Evolutionary conservation across 163 green algal genomes (phyloP).

Genomic region (Trebouxiophyceae sp.): DNA sequence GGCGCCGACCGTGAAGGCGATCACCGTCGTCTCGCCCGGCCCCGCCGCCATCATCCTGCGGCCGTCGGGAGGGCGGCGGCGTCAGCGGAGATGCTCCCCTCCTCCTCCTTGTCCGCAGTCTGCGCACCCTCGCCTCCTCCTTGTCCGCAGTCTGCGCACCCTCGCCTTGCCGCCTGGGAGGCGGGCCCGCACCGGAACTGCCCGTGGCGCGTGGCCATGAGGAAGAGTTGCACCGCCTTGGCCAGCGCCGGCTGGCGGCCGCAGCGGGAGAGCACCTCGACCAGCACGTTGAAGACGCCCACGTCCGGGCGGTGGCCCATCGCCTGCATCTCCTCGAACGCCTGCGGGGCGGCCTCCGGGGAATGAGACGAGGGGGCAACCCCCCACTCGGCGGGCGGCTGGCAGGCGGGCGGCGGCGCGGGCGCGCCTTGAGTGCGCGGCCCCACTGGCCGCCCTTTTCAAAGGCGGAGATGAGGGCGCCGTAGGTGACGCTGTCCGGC

Average conservation of each 20-base stretch:
- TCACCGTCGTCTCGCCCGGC: slow-evolving; percentile 50
- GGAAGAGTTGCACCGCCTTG: slow-evolving; percentile 39
- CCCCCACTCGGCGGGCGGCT: neutral
- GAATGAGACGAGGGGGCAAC: neutral
- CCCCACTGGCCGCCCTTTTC: slow-evolving; percentile 67
- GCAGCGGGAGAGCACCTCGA: slow-evolving; percentile 60
- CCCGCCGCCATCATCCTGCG: slow-evolving; percentile 8
- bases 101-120: too few species aligned
- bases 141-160: too few species aligned
- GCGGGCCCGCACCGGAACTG: slow-evolving; percentile 34
- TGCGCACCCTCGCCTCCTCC: too few species aligned
- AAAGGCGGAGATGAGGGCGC: slow-evolving; percentile 58
- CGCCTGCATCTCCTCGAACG: slow-evolving; percentile 22
- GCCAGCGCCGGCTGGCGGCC: slow-evolving; percentile 49
- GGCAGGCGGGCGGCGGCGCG: slow-evolving; percentile 9
- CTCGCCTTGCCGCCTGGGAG: too few species aligned
- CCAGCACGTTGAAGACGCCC: slow-evolving; percentile 54
- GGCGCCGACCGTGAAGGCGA: slow-evolving; percentile 67
- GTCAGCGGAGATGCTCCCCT: too few species aligned
- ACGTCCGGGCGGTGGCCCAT: slow-evolving; percentile 57
- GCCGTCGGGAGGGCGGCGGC: too few species aligned
- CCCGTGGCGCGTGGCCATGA: slow-evolving; percentile 29
- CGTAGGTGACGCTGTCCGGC: slow-evolving; percentile 74
- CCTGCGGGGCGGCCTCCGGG: slow-evolving; percentile 5
- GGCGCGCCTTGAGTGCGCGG: slow-evolving; percentile 45